Percentiles rank a stretch among this genome's conserved stretches.
phyloP scores from a whole-genome alignment of 208 protist genomes.

The Crithidia thermophila region DNA sequence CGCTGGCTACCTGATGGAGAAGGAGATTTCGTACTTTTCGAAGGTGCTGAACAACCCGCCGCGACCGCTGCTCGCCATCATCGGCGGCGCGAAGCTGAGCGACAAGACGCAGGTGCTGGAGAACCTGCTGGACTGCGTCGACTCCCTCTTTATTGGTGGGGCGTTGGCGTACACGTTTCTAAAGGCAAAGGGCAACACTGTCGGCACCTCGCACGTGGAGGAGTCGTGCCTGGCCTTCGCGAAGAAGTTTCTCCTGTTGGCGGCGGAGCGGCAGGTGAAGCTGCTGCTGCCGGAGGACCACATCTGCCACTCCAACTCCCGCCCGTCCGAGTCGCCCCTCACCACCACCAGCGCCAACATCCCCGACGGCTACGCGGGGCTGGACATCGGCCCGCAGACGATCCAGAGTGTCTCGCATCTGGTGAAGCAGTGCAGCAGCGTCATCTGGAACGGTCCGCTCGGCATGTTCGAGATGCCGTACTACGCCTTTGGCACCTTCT shows the following conservation, averaged over 20 bases:
- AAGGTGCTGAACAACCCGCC: conserved; percentile 89
- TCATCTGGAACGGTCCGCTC: conserved; percentile 97
- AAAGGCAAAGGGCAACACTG: conserved; percentile 79
- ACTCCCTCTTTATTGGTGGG: conserved; percentile 98
- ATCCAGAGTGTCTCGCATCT: conserved; percentile 67
- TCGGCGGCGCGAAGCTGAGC: conserved; percentile 96
- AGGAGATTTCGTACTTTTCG: conserved; percentile 98
- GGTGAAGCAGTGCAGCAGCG: conserved; percentile 87
- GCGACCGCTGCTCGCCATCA: conserved; percentile 97
- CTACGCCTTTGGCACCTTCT: conserved; percentile 94
- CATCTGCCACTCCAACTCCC: conserved; percentile 93
- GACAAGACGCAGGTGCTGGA: conserved; percentile 99
- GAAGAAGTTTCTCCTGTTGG: conserved; percentile 91
- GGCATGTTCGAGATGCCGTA: conserved; percentile 98
- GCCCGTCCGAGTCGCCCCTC: conserved; percentile 50
- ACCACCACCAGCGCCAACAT: conserved; percentile 70
- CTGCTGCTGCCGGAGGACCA: conserved; percentile 97
- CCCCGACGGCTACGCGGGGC: conserved; percentile 88
- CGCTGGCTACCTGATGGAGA: conserved; percentile 98
- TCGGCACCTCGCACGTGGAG: conserved; percentile 97
- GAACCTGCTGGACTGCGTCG: conserved; percentile 98
- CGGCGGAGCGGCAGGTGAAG: conserved; percentile 95
- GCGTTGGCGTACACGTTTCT: conserved; percentile 99
- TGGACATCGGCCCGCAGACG: conserved; percentile 97
- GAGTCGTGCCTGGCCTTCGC: conserved; percentile 71